These are phyloP conservation scores for Isatis lusitanica DNA, from an alignment of 441 rosid genomes.

Conservation along the genomic window DNA sequence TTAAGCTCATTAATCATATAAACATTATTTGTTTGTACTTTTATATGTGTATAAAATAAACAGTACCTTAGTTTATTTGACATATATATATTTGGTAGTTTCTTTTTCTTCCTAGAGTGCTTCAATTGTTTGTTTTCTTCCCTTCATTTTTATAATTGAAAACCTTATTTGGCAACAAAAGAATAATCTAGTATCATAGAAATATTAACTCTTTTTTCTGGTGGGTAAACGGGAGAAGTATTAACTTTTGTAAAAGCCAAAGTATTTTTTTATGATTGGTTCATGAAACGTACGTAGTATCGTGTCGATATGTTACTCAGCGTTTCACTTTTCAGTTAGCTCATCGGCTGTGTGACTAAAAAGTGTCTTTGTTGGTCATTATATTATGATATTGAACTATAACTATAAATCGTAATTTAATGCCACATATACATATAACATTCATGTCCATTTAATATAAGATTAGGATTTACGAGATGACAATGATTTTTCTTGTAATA, in stretches of 20 bases:
- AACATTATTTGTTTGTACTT: neutral
- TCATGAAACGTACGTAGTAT: conserved; percentile 18
- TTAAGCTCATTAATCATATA: neutral
- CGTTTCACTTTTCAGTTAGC: conserved; percentile 21
- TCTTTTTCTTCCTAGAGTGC: neutral
- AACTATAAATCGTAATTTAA: neutral
- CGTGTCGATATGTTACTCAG: conserved; percentile 26
- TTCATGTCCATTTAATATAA: neutral
- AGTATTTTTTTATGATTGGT: conserved; percentile 12
- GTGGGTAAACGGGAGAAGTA: no score
- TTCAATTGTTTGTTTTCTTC: neutral
- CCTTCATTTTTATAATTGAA: neutral
- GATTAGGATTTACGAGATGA: no score
- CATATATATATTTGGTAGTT: neutral
- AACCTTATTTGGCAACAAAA: neutral
- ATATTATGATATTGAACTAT: neutral
- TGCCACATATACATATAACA: neutral
- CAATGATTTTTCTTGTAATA: no score
- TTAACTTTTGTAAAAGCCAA: neutral
- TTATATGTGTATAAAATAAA: neutral
- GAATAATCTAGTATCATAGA: neutral
- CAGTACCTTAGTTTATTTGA: neutral
- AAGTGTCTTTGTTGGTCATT: neutral
- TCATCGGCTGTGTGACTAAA: conserved; percentile 23
- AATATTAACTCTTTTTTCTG: no score